Conservation (phyloP, 495 filamentous ascomycete species). For the Penicillium angulare region DNA sequence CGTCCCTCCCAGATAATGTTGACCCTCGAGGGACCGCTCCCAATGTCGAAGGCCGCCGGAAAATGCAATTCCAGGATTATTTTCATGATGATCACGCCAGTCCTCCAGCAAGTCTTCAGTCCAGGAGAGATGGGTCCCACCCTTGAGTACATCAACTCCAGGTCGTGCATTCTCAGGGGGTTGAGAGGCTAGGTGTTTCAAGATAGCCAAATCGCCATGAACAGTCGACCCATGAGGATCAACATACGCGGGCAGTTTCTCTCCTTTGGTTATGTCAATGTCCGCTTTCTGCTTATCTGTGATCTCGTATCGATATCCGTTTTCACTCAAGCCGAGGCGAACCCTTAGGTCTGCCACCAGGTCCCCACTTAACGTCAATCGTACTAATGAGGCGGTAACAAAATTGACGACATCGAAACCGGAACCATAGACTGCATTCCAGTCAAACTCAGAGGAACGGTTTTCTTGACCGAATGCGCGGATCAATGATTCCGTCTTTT, state of each 20-base stretch:
- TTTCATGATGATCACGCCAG: conserved; percentile 30
- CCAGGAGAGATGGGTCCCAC: conserved; percentile 29
- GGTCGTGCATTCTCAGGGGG: conserved; percentile 24
- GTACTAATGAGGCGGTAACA: conserved; percentile 43
- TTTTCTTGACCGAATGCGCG: conserved; percentile 86
- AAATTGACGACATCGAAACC: conserved; percentile 91
- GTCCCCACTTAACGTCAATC: conserved; percentile 54
- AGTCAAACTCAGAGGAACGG: conserved; percentile 69
- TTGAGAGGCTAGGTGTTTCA: conserved; percentile 27
- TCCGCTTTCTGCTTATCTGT: conserved; percentile 3
- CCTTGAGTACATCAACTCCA: conserved; percentile 31
- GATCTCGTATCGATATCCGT: conserved; percentile 52
- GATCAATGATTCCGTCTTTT: conserved; percentile 67
- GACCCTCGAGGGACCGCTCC: conserved; percentile 46
- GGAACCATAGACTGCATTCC: conserved; percentile 71
- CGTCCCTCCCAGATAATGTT: conserved; percentile 56
- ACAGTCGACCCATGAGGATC: conserved; percentile 26
- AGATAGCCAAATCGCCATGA: conserved; percentile 35
- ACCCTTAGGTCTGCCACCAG: conserved; percentile 56
- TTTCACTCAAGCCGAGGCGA: conserved; percentile 56
- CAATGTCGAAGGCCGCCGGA: conserved; percentile 38
- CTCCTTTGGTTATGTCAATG: neutral
- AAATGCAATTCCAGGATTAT: conserved; percentile 13
- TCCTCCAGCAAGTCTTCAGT: conserved; percentile 30
- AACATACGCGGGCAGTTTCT: conserved; percentile 26